Conservation (phyloP, 2,329 filamentous ascomycete species). For the Talaromyces sp. region DNA sequence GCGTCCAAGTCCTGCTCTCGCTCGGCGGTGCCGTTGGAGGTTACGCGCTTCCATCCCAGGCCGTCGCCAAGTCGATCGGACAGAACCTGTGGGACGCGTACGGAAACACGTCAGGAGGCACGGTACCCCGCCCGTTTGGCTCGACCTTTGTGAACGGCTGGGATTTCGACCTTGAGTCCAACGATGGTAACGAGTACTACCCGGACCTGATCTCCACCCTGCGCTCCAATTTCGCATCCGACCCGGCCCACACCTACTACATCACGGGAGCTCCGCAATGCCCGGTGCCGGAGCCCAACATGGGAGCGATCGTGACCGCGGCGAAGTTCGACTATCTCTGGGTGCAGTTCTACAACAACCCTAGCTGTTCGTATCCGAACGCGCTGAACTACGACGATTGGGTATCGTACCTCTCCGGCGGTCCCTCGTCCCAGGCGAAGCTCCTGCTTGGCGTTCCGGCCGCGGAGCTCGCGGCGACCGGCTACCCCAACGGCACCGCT, state of each 20-base stretch:
- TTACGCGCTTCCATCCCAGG: too few species aligned
- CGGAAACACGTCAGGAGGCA: constrained; percentile 31
- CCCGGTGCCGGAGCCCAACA: constrained; percentile 46
- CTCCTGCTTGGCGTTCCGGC: constrained; percentile 54
- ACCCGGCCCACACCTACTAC: constrained; percentile 43
- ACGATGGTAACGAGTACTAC: constrained; percentile 37
- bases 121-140: constrained; percentile 51
- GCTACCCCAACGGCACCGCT: constrained; percentile 14
- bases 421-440: constrained; percentile 46
- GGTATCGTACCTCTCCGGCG: constrained; percentile 36
- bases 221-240: constrained; percentile 39
- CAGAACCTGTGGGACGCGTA: too few species aligned
- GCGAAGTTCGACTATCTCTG: constrained; percentile 53
- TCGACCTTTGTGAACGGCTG: constrained; percentile 51
- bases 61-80: too few species aligned
- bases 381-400: constrained; percentile 49
- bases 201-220: constrained; percentile 46
- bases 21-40: too few species aligned
- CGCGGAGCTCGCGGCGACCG: constrained; percentile 27
- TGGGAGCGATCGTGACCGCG: constrained; percentile 43
- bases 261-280: constrained; percentile 55
- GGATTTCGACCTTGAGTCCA: constrained; percentile 51
- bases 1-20: too few species aligned
- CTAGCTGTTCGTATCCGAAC: constrained; percentile 47
- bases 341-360: constrained; percentile 57